These are phyloP conservation scores for Anisodus acutangulus DNA, from an alignment of 257 asterid species.

Conservation along the genomic window DNA sequence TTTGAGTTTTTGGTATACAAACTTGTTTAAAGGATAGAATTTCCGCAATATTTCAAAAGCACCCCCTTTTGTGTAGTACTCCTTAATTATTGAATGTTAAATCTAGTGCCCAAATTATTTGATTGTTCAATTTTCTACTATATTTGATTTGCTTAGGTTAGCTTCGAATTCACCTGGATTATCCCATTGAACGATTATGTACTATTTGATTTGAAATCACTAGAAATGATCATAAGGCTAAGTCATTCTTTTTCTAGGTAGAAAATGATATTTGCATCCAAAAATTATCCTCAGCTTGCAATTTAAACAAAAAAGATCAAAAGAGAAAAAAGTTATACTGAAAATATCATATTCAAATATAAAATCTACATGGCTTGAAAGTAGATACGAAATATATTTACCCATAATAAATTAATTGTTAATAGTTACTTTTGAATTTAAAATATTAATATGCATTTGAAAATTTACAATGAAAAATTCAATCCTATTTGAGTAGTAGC, in stretches of 20 bases:
- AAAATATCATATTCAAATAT: too few relatives aligned
- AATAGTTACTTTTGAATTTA: too few relatives aligned
- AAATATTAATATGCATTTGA: too few relatives aligned
- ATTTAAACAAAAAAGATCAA: too few relatives aligned
- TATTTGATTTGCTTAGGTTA: background rate
- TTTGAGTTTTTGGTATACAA: too few relatives aligned
- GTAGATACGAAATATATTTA: too few relatives aligned
- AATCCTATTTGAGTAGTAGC: too few relatives aligned
- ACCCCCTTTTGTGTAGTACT: background rate
- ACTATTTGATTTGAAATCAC: background rate
- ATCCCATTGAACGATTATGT: slow-evolving; percentile 3
- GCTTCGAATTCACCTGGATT: background rate
- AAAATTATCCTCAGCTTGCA: background rate
- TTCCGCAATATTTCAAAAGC: background rate
- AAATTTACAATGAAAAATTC: too few relatives aligned
- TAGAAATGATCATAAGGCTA: background rate
- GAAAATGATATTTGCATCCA: background rate
- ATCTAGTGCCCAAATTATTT: background rate
- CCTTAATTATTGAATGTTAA: background rate
- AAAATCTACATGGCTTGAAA: too few relatives aligned
- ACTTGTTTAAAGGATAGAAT: background rate
- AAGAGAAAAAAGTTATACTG: too few relatives aligned
- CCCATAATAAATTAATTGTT: too few relatives aligned
- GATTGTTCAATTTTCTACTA: background rate
- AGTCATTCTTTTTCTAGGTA: background rate